Base-by-base conservation (phyloP, 345 rosid genomes). In the Anastatica hierochuntica region DNA sequence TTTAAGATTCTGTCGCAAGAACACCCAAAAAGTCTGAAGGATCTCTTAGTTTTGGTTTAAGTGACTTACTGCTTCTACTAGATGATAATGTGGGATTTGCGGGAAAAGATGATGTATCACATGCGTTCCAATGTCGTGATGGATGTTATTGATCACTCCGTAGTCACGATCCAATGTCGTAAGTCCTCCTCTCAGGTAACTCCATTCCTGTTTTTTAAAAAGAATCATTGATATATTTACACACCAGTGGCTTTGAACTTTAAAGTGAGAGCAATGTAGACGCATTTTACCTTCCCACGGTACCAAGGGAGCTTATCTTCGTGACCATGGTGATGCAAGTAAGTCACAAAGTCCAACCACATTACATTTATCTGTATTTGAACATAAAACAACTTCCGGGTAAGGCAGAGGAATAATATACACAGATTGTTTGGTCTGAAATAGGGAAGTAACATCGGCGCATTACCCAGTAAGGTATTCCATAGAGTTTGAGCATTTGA, bases 61-160 rank as follows among this genome's bases (percentile, higher is more conserved):
- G 3, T 41, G 39, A 61, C 79, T 76, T 40, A 89, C 97, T 4
- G 97, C 97, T 78, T 89, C 97, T 14, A 83, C 55, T 51, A 89
- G 76, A 71, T 85, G 85, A 43, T 89, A 89, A 67, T 89, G 97
- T 20, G 97, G 97, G 77, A 89, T 89, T 64, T 89, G 97, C 8
- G 97, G 97, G 78, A 89, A 89, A 42, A 85, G 84, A 58, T 89
- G 95, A 61, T 89, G 97, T 36, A 89, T 68, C 47, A 89, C 97
- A 72, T 89, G 97, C 15, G 97, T 89, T 43, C 97, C 97, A 18
- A 89, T 89, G 45, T 89, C 97, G 41, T 89, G 97, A 74, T 89
- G 97, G 68, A 89, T 78, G 79, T 79, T 81, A 50, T 89, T 89
- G 68, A 89, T 74, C 74, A 77, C 42, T 53, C 97, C 97, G 29